These are phyloP conservation scores for Huiozyma sinensis DNA, from an alignment of 805 yeast genomes.

Conservation along the genomic window DNA sequence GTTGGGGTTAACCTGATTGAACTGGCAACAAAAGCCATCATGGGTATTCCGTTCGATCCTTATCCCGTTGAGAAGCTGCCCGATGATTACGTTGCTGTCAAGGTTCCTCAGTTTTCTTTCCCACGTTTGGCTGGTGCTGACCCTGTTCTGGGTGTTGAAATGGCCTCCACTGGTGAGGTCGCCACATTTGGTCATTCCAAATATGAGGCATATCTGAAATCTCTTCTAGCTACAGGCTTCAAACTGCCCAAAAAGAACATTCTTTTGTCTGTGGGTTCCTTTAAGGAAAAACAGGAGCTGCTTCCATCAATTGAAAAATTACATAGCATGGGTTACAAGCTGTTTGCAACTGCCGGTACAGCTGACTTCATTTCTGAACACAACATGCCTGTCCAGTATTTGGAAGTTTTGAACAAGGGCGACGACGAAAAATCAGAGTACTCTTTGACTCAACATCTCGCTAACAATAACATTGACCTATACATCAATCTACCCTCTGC, in stretches of 20 bases:
- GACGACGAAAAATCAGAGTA: conserved; percentile 83
- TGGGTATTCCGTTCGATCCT: conserved; percentile 78
- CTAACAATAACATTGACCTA: conserved; percentile 90
- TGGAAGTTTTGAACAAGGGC: conserved; percentile 72
- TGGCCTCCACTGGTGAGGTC: conserved; percentile 99
- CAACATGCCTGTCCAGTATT: conserved; percentile 84
- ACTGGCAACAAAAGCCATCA: conserved; percentile 92
- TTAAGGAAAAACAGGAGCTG: conserved; percentile 88
- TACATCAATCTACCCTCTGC: conserved; percentile 95
- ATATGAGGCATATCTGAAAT: conserved; percentile 93
- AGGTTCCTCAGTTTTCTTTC: conserved; percentile 96
- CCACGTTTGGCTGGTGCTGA: conserved; percentile 96
- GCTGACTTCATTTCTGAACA: conserved; percentile 97
- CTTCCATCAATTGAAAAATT: conserved; percentile 78
- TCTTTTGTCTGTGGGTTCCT: conserved; percentile 89
- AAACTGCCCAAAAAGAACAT: conserved; percentile 91
- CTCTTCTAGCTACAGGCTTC: conserved; percentile 91
- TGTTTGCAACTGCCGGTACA: conserved; percentile 98
- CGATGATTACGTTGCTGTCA: conserved; percentile 87
- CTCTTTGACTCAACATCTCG: conserved; percentile 91
- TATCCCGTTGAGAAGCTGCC: conserved; percentile 87
- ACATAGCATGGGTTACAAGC: conserved; percentile 72
- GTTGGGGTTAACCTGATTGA: conserved; percentile 94
- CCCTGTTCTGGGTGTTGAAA: conserved; percentile 95
- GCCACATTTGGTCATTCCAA: conserved; percentile 94